Percentiles rank a stretch among this genome's conserved stretches.
Evolutionary conservation across 2,329 filamentous ascomycete genomes (phyloP).

Genomic region (Stachybotrys elegans): DNA sequence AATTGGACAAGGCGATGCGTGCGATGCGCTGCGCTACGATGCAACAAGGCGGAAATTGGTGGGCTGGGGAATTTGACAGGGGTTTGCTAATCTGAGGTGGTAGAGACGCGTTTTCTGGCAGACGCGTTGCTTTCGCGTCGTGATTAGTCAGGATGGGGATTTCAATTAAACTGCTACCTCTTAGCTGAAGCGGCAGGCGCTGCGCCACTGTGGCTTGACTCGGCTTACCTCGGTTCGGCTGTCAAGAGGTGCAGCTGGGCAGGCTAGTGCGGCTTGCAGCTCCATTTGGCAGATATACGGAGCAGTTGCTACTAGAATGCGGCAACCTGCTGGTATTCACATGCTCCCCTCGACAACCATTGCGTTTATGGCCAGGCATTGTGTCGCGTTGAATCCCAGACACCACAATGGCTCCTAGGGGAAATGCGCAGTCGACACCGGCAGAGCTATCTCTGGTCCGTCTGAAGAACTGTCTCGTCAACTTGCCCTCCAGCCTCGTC

Average conservation of each 20-base stretch:
- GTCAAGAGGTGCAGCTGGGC: background rate
- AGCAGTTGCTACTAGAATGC: no score
- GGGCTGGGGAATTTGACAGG: conserved; percentile 23
- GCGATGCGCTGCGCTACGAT: conserved; percentile 15
- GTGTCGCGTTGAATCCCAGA: no score
- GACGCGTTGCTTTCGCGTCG: conserved; percentile 29
- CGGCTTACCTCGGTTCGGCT: background rate
- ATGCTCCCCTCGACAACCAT: no score
- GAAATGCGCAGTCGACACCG: conserved; percentile 58
- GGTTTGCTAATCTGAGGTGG: conserved; percentile 6
- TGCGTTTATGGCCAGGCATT: no score
- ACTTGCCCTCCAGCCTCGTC: conserved; percentile 80
- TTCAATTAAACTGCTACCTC: conserved; percentile 23
- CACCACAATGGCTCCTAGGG: conserved; percentile 40
- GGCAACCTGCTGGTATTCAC: no score
- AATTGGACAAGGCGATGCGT: no score
- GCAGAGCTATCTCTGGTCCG: conserved; percentile 83
- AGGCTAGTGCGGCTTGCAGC: no score
- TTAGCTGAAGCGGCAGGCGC: background rate
- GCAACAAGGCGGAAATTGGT: conserved; percentile 24
- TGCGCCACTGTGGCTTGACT: background rate
- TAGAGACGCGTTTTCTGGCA: conserved; percentile 27
- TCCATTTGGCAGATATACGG: no score
- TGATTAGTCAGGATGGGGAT: conserved; percentile 18
- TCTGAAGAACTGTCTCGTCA: conserved; percentile 91